A percentile compares a stretch with the other conserved stretches of the same genome.
phyloP scores from a whole-genome alignment of 495 filamentous ascomycete species.

The Tuber microsphaerosporum region DNA sequence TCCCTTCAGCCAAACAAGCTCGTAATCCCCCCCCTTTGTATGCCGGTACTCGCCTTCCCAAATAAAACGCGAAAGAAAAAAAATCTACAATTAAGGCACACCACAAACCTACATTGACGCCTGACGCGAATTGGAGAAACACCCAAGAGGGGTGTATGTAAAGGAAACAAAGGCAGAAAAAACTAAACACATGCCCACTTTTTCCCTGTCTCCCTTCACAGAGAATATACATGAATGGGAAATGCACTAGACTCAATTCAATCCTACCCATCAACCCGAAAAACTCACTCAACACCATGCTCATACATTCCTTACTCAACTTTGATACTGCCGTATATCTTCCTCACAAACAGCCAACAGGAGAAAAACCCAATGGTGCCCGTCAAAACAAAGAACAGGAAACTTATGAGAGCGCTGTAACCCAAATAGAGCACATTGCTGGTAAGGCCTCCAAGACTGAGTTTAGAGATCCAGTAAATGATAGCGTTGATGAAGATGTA shows the following conservation, averaged over 20 bases:
- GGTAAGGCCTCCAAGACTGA: slow-evolving; percentile 75
- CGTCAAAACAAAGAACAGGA: slow-evolving; percentile 86
- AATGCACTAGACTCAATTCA: slow-evolving; percentile 15
- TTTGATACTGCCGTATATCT: slow-evolving; percentile 93
- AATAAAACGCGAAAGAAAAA: neutral
- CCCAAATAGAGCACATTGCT: slow-evolving; percentile 87
- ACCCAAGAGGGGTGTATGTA: neutral
- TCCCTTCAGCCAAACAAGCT: neutral
- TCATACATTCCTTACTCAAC: slow-evolving; percentile 58
- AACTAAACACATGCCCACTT: neutral
- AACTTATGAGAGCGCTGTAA: slow-evolving; percentile 80
- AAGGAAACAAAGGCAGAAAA: neutral
- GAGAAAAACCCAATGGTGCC: slow-evolving; percentile 97
- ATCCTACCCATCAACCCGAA: neutral
- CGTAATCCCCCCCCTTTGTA: neutral
- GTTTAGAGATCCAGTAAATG: slow-evolving; percentile 76
- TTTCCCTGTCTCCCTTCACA: neutral
- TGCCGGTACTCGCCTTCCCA: neutral
- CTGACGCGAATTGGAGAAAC: neutral
- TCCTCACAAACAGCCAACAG: slow-evolving; percentile 84
- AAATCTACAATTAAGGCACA: slow-evolving; percentile 19
- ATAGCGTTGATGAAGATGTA: slow-evolving; percentile 88
- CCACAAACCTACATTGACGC: neutral
- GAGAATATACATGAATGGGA: slow-evolving; percentile 6
- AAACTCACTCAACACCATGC: neutral